These are phyloP conservation scores for Trichoderma koningii DNA, from an alignment of 2,329 filamentous ascomycete species.

Conservation along the genomic window DNA sequence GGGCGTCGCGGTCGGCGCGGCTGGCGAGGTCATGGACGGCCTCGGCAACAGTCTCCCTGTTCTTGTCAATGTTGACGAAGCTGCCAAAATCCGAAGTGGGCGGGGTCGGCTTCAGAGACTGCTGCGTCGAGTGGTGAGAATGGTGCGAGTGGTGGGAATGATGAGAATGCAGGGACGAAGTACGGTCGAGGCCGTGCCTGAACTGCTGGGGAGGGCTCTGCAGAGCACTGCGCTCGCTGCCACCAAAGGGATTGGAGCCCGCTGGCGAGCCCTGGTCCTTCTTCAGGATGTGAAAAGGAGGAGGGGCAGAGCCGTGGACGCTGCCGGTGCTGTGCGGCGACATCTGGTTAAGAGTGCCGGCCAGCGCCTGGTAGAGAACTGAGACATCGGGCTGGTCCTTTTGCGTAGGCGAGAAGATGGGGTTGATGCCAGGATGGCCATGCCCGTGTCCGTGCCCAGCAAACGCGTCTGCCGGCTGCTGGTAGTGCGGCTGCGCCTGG, in stretches of 20 bases:
- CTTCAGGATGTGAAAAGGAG: slow-evolving; percentile 53
- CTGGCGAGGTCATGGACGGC: slow-evolving; percentile 66
- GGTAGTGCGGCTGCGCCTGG: slow-evolving; percentile 35
- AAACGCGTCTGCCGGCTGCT: slow-evolving; percentile 35
- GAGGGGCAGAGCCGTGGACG: slow-evolving; percentile 39
- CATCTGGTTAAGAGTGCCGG: slow-evolving; percentile 43
- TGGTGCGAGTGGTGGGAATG: slow-evolving; percentile 32
- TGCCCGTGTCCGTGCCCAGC: slow-evolving; percentile 27
- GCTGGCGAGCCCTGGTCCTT: slow-evolving; percentile 49
- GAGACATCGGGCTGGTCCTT: slow-evolving; percentile 45
- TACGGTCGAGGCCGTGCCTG: slow-evolving; percentile 43
- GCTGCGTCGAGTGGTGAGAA: slow-evolving; percentile 33
- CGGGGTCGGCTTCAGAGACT: slow-evolving; percentile 35
- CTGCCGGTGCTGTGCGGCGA: slow-evolving; percentile 47
- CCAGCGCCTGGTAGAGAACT: slow-evolving; percentile 43
- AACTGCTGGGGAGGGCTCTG: slow-evolving; percentile 48
- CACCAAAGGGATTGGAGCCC: slow-evolving; percentile 41
- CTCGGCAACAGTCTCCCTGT: slow-evolving; percentile 70
- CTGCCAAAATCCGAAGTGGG: slow-evolving; percentile 38
- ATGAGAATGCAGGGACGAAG: slow-evolving; percentile 38
- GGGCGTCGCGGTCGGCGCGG: slow-evolving; percentile 56
- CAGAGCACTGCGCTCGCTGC: slow-evolving; percentile 48
- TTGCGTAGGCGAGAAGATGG: slow-evolving; percentile 34
- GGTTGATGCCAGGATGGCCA: slow-evolving; percentile 34
- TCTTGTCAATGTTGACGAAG: slow-evolving; percentile 52